phyloP scores from a whole-genome alignment of 1,284 basidiomycete genomes.

The Paramarasmius palmivorus region DNA sequence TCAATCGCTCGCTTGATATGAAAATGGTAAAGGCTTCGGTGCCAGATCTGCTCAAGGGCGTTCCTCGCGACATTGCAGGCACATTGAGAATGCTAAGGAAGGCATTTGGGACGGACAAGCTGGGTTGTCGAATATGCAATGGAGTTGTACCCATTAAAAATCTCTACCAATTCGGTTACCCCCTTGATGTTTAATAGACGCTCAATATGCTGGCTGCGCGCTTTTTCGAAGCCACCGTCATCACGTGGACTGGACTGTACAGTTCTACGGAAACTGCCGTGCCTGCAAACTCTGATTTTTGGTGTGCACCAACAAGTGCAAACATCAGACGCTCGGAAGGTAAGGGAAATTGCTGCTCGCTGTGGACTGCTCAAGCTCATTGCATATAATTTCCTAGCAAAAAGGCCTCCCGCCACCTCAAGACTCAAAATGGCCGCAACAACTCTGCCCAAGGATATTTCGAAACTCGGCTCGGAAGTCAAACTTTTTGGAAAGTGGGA shows the following conservation, averaged over 20 bases:
- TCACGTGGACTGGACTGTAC: slow-evolving; percentile 35
- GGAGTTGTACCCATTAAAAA: too few relatives aligned
- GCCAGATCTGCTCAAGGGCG: too few relatives aligned
- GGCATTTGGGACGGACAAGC: too few relatives aligned
- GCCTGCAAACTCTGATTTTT: slow-evolving; percentile 48
- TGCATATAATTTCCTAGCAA: background rate
- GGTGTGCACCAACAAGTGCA: slow-evolving; percentile 43
- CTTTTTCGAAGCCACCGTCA: background rate
- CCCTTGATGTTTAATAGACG: too few relatives aligned
- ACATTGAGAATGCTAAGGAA: too few relatives aligned
- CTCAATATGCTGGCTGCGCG: too few relatives aligned
- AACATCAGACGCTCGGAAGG: slow-evolving; percentile 40
- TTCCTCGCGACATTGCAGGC: too few relatives aligned
- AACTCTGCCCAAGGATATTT: slow-evolving; percentile 83
- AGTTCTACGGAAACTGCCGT: slow-evolving; percentile 45
- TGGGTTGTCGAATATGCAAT: too few relatives aligned
- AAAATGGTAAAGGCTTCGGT: too few relatives aligned
- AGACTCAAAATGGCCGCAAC: slow-evolving; percentile 56
- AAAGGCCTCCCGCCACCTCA: slow-evolving; percentile 27
- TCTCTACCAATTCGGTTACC: too few relatives aligned
- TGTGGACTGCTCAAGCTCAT: background rate
- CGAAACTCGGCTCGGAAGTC: slow-evolving; percentile 83
- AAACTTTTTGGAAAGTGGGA: slow-evolving; percentile 99
- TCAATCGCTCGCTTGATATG: too few relatives aligned
- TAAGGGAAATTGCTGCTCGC: slow-evolving; percentile 19